Conservation (phyloP, 352 stramenopile genomes). For the Globisporangium middletonii region DNA sequence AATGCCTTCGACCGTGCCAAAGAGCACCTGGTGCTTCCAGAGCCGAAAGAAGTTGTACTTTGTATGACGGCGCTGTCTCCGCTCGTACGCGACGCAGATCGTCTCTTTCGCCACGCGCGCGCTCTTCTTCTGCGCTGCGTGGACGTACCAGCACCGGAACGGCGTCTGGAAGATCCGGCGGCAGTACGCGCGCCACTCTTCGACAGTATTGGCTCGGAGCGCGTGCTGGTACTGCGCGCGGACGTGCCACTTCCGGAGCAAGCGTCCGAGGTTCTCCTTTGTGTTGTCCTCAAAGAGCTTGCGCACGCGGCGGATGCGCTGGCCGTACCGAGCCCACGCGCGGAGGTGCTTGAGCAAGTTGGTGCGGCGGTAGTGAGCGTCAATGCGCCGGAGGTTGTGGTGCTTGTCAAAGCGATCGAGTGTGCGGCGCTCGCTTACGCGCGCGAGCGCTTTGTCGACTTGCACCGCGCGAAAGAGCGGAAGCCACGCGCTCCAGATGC, state of each 20-base stretch:
- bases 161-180: constrained; percentile 65
- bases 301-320: constrained; percentile 51
- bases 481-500: constrained; percentile 32
- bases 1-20: constrained; percentile 59
- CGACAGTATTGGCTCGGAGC: constrained; percentile 39
- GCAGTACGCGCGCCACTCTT: constrained; percentile 57
- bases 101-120: constrained; percentile 44
- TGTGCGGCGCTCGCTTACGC: constrained; percentile 39
- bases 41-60: constrained; percentile 80
- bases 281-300: constrained; percentile 61
- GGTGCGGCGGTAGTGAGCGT: constrained; percentile 49
- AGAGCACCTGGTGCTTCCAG: constrained; percentile 76
- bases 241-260: constrained; percentile 45
- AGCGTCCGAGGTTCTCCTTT: constrained; percentile 25
- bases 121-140: constrained; percentile 27
- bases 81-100: constrained; percentile 66
- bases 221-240: constrained; percentile 50
- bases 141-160: constrained; percentile 66
- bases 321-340: constrained; percentile 41
- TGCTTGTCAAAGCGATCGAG: constrained; percentile 64
- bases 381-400: constrained; percentile 66
- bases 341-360: constrained; percentile 46
- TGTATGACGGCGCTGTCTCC: constrained; percentile 44
- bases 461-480: constrained; percentile 40
- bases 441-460: constrained; percentile 50